phyloP scores from a whole-genome alignment of 306 rosid genomes.

The Hippophae tibetana region DNA sequence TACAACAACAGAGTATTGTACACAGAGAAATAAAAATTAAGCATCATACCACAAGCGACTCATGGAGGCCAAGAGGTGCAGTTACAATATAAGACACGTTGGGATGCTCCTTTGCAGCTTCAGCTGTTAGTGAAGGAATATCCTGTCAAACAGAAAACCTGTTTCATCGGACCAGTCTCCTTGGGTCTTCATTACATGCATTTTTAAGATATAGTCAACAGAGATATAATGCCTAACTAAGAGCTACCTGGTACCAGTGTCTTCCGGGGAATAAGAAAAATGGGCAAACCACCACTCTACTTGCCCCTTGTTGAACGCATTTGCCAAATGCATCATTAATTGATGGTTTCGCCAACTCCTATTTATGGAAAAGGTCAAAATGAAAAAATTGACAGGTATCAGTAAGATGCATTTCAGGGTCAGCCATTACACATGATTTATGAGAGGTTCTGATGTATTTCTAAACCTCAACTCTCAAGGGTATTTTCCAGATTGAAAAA shows the following conservation, averaged over 20 bases:
- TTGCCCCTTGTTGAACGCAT: slow-evolving; percentile 63
- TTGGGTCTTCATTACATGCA: not conserved
- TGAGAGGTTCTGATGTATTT: too few relatives aligned
- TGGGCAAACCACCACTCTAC: slow-evolving; percentile 57
- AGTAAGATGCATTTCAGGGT: too few relatives aligned
- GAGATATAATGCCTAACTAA: not conserved
- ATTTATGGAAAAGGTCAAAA: slow-evolving; percentile 9
- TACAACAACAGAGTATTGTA: not conserved
- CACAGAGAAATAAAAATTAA: not conserved
- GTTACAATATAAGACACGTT: slow-evolving; percentile 58
- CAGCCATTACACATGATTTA: too few relatives aligned
- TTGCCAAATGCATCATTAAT: slow-evolving; percentile 52
- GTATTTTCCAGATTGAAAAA: too few relatives aligned
- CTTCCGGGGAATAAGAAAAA: slow-evolving; percentile 90
- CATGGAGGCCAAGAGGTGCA: slow-evolving; percentile 90
- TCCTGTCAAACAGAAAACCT: slow-evolving; percentile 42
- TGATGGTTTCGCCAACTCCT: slow-evolving; percentile 93
- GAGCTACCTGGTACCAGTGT: slow-evolving; percentile 74
- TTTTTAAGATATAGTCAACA: not conserved
- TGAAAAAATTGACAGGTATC: not conserved
- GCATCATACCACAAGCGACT: slow-evolving; percentile 63
- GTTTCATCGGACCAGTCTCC: not conserved
- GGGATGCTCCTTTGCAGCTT: slow-evolving; percentile 78
- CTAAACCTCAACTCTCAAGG: too few relatives aligned
- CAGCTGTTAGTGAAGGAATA: slow-evolving; percentile 78